Percentiles rank a stretch among this genome's conserved stretches.
Evolutionary conservation across 225 moss, liverwort and hornwort genomes (phyloP).

Genomic region (Bryoerythrophyllum caledonicum): DNA sequence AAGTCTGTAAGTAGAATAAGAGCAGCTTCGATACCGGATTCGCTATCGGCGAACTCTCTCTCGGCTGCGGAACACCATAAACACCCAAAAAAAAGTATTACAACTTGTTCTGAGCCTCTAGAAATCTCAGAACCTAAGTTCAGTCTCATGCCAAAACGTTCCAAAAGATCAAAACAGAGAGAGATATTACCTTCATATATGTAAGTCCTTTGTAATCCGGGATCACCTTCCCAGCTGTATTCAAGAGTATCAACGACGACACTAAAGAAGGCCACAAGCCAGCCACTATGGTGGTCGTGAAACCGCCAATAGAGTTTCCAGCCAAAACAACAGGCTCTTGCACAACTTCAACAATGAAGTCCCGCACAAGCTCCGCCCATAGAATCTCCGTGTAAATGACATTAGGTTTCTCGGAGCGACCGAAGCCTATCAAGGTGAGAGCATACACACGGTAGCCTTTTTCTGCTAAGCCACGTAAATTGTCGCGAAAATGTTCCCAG

Average conservation of each 20-base stretch:
- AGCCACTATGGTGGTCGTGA: slow-evolving; percentile 72
- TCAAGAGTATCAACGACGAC: slow-evolving; percentile 75
- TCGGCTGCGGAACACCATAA: slow-evolving; percentile 57
- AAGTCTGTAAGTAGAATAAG: slow-evolving; percentile 71
- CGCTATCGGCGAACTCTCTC: slow-evolving; percentile 68
- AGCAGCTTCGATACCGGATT: slow-evolving; percentile 72
- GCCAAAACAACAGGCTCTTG: slow-evolving; percentile 78
- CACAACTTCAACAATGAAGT: slow-evolving; percentile 89
- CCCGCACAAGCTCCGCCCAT: slow-evolving; percentile 91
- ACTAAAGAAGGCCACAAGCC: slow-evolving; percentile 93
- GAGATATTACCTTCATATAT: slow-evolving; percentile 65
- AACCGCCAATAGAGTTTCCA: slow-evolving; percentile 96
- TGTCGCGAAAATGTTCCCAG: slow-evolving; percentile 95
- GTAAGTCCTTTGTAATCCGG: slow-evolving; percentile 69
- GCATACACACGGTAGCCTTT: slow-evolving; percentile 89
- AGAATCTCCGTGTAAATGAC: slow-evolving; percentile 81
- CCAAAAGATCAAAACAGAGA: neutral
- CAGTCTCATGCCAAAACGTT: neutral
- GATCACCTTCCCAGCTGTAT: slow-evolving; percentile 86
- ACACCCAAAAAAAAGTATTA: neutral
- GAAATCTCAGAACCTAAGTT: neutral
- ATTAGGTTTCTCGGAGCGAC: slow-evolving; percentile 92
- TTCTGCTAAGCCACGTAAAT: slow-evolving; percentile 72
- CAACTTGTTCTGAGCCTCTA: neutral
- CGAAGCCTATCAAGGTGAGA: slow-evolving; percentile 91